Evolutionary conservation across 129 eudicot genomes (phyloP).

Genomic region (Flaveria sonorensis): DNA sequence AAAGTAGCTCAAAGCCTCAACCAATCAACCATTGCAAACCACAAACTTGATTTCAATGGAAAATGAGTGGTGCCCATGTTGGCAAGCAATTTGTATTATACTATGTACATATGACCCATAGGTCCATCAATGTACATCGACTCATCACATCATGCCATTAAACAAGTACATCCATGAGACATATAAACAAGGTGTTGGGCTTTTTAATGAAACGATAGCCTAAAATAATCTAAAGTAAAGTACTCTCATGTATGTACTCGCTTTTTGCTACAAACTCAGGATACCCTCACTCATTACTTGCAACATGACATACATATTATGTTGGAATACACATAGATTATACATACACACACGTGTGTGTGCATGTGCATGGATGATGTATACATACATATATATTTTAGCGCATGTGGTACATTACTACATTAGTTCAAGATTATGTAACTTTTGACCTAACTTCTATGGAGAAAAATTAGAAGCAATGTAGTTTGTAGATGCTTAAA

Average conservation of each 20-base stretch:
- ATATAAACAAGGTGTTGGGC: conserved; percentile 44
- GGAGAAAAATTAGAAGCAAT: neutral
- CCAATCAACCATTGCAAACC: conserved; percentile 16
- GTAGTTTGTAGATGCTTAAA: neutral
- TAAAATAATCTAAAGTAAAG: conserved; percentile 25
- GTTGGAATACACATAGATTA: neutral
- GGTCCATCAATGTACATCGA: conserved; percentile 27
- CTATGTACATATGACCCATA: conserved; percentile 36
- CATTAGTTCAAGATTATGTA: neutral
- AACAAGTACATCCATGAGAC: conserved; percentile 36
- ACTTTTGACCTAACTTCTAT: neutral
- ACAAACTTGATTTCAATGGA: conserved; percentile 21
- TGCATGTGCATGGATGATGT: neutral
- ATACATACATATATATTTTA: neutral
- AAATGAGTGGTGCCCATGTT: neutral
- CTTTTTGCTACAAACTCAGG: conserved; percentile 38
- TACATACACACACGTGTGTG: neutral
- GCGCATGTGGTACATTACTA: neutral
- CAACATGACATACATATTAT: conserved; percentile 18
- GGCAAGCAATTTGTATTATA: conserved; percentile 23
- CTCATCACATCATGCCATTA: conserved; percentile 32
- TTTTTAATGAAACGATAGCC: conserved; percentile 36
- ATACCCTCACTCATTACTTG: conserved; percentile 15
- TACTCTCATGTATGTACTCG: conserved; percentile 22
- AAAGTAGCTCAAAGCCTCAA: conserved; percentile 25